Percentiles rank a stretch among this genome's conserved stretches.
Conservation (phyloP, 2,329 filamentous ascomycete species). For the Talaromyces pinophilus region DNA sequence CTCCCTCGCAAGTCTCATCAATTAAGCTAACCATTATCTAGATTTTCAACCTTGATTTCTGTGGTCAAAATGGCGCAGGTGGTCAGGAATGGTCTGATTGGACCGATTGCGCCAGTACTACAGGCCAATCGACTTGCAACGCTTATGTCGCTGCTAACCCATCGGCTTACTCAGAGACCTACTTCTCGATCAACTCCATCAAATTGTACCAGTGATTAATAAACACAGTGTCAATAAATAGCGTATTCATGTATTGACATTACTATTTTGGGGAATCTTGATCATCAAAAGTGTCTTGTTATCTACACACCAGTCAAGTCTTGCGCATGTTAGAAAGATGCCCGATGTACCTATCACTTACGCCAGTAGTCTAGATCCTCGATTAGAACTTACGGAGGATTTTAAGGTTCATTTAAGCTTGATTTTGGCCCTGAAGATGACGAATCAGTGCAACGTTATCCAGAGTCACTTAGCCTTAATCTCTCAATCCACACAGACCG, state of each 20-base stretch:
- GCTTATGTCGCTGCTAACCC: constrained; percentile 23
- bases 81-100: constrained; percentile 19
- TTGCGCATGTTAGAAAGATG: not conserved
- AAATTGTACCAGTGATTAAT: constrained; percentile 18
- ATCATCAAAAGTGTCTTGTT: not conserved
- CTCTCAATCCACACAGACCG: not conserved
- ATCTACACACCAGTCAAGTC: not conserved
- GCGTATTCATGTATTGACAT: not conserved
- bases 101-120: constrained; percentile 18
- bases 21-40: not conserved
- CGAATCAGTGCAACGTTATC: not conserved
- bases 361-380: not conserved
- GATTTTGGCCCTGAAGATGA: not conserved
- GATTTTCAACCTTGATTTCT: constrained; percentile 23
- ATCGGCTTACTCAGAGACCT: constrained; percentile 15
- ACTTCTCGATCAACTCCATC: constrained; percentile 23
- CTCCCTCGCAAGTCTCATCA: not conserved
- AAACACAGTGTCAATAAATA: not conserved
- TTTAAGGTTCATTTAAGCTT: not conserved
- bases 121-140: constrained; percentile 20
- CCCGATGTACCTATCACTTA: not conserved
- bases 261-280: not conserved
- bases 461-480: not conserved
- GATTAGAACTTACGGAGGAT: not conserved
- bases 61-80: constrained; percentile 17